phyloP scores from a whole-genome alignment of 345 rosid species.

The Passiflora organensis region DNA sequence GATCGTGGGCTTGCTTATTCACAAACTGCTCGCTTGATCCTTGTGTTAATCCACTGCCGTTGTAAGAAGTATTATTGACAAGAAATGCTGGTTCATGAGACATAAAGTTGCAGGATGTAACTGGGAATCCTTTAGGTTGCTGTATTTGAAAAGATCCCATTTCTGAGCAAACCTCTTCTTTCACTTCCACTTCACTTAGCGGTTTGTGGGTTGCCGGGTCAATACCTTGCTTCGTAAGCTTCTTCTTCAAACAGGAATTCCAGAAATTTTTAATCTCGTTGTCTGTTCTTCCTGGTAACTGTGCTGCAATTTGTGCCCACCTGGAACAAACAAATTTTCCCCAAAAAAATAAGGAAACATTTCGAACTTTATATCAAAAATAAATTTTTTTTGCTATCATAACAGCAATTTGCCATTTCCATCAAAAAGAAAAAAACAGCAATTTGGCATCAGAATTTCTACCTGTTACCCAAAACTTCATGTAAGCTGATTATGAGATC shows the following conservation, averaged over 20 bases:
- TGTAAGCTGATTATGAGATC: slow-evolving; percentile 37
- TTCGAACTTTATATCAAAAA: background rate
- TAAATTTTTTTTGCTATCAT: background rate
- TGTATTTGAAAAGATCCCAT: slow-evolving; percentile 8
- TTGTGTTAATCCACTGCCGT: slow-evolving; percentile 19
- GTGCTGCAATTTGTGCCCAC: slow-evolving; percentile 70
- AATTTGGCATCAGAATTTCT: background rate
- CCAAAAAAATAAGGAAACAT: slow-evolving; percentile 1
- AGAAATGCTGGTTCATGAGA: slow-evolving; percentile 39
- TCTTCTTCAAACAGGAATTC: slow-evolving; percentile 70
- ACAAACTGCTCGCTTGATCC: slow-evolving; percentile 24
- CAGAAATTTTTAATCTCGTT: slow-evolving; percentile 71
- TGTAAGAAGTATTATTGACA: slow-evolving; percentile 15
- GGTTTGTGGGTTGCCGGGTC: slow-evolving; percentile 62
- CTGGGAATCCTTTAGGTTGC: slow-evolving; percentile 1
- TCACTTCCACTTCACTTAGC: slow-evolving; percentile 22
- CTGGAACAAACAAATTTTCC: slow-evolving; percentile 24
- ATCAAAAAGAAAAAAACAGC: no score
- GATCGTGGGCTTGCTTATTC: slow-evolving; percentile 29
- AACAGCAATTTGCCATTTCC: no score
- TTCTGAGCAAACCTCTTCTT: slow-evolving; percentile 24
- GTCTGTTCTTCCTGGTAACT: slow-evolving; percentile 63
- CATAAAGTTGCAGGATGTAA: slow-evolving; percentile 20
- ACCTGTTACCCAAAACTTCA: slow-evolving; percentile 42
- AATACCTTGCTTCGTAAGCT: slow-evolving; percentile 60